phyloP scores from a whole-genome alignment of 208 protist species.

The Crithidia fasciculata region DNA sequence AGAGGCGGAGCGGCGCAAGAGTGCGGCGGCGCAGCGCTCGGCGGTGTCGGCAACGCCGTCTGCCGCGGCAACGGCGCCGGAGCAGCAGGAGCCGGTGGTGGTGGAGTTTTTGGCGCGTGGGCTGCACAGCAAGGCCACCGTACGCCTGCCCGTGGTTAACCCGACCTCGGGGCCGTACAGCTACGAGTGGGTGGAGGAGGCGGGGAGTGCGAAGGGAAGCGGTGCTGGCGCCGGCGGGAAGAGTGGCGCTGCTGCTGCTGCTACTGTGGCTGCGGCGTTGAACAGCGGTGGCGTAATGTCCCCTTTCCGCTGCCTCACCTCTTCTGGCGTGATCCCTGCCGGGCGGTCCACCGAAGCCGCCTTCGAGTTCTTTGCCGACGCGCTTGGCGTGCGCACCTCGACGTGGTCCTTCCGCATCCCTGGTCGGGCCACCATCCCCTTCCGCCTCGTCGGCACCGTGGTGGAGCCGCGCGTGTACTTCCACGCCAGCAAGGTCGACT shows the following conservation, averaged over 20 bases:
- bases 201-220: slow-evolving; percentile 7
- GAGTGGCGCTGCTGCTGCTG: not conserved
- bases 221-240: not conserved
- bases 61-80: not conserved
- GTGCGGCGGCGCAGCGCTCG: not conserved
- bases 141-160: slow-evolving; percentile 95
- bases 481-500: slow-evolving; percentile 89
- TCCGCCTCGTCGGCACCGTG: slow-evolving; percentile 94
- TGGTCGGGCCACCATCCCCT: slow-evolving; percentile 86
- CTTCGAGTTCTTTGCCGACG: slow-evolving; percentile 95
- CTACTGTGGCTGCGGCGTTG: not conserved
- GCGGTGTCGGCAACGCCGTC: too few species aligned
- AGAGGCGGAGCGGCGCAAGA: not conserved
- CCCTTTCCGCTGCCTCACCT: slow-evolving; percentile 93
- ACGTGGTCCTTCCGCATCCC: slow-evolving; percentile 93
- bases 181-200: slow-evolving; percentile 93
- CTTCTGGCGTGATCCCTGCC: slow-evolving; percentile 68
- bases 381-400: slow-evolving; percentile 83
- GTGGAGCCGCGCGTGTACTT: slow-evolving; percentile 94
- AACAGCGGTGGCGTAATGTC: slow-evolving; percentile 29
- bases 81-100: slow-evolving; percentile 61
- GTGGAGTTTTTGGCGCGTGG: slow-evolving; percentile 94
- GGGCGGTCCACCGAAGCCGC: slow-evolving; percentile 95
- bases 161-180: slow-evolving; percentile 92
- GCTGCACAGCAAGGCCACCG: slow-evolving; percentile 87